Conservation (phyloP, 1,284 basidiomycete genomes). For the Ustilago vetiveriae region DNA sequence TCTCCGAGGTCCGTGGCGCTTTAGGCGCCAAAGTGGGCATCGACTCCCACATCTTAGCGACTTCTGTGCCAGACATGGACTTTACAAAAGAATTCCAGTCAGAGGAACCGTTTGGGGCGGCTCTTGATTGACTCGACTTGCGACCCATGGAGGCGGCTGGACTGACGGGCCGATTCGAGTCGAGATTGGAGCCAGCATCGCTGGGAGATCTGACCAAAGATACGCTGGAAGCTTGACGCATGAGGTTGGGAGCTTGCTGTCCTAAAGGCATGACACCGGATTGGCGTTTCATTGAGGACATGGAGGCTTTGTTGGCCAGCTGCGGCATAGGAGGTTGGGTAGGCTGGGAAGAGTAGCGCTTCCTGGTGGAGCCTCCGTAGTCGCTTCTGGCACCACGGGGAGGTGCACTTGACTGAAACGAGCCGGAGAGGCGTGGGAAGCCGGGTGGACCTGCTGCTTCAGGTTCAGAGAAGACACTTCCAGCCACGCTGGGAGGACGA, state of each 20-base stretch:
- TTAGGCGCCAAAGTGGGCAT: constrained; percentile 39
- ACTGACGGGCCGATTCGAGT: constrained; percentile 34
- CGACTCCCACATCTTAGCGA: constrained; percentile 53
- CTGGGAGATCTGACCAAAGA: constrained; percentile 13
- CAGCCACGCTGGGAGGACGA: constrained; percentile 52
- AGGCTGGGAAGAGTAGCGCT: constrained; percentile 17
- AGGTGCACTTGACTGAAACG: constrained; percentile 10
- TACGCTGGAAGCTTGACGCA: constrained; percentile 27
- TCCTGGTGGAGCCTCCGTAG: constrained; percentile 39
- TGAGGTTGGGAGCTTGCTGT: constrained; percentile 40
- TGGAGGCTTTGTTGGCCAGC: constrained; percentile 30
- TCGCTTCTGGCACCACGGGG: constrained; percentile 44
- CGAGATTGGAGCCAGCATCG: constrained; percentile 4
- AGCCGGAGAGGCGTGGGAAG: constrained; percentile 25
- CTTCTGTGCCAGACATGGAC: constrained; percentile 55
- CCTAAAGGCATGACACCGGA: constrained; percentile 53
- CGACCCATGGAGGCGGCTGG: constrained; percentile 40
- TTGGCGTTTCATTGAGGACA: constrained; percentile 14
- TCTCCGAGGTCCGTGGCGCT: constrained; percentile 16
- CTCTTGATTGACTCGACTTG: constrained; percentile 9
- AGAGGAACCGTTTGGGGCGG: constrained; percentile 23
- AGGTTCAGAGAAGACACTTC: constrained; percentile 59
- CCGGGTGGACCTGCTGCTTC: constrained; percentile 18
- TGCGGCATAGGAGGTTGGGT: constrained; percentile 37
- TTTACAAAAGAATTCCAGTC: constrained; percentile 61